These are phyloP conservation scores for Verticillium zaregamsianum DNA, from an alignment of 2,329 filamentous ascomycete species.

Conservation along the genomic window DNA sequence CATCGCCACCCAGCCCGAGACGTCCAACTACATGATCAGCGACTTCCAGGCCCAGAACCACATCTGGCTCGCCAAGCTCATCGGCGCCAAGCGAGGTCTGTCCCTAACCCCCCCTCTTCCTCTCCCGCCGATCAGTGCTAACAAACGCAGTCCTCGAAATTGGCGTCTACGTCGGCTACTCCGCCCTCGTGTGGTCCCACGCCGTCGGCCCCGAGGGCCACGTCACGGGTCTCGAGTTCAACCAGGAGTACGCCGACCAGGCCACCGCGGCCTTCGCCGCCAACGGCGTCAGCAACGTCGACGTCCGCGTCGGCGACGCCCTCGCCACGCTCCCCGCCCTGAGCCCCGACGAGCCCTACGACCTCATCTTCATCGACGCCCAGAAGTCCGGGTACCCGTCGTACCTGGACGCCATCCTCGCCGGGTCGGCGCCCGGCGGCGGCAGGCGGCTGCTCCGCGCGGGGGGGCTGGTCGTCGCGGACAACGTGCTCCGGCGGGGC, in stretches of 20 bases:
- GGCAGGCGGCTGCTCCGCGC: constrained; percentile 37
- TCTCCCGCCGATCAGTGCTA: neutral
- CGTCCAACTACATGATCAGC: constrained; percentile 34
- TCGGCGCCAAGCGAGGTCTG: constrained; percentile 35
- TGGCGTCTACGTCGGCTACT: constrained; percentile 45
- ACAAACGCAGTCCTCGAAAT: constrained; percentile 38
- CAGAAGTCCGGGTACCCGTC: constrained; percentile 47
- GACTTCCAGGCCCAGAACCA: constrained; percentile 36
- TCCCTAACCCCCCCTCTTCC: neutral
- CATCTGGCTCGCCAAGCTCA: constrained; percentile 33
- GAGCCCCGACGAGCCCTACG: constrained; percentile 38
- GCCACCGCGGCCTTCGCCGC: constrained; percentile 34
- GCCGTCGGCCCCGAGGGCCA: constrained; percentile 36
- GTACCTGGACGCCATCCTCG: constrained; percentile 43
- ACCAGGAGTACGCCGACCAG: constrained; percentile 35
- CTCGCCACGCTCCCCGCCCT: constrained; percentile 35
- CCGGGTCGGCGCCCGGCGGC: constrained; percentile 32
- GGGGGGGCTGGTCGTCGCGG: constrained; percentile 48
- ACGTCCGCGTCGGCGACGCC: constrained; percentile 43
- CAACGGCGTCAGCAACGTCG: constrained; percentile 36
- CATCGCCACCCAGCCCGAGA: constrained; percentile 12
- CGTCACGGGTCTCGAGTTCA: constrained; percentile 42
- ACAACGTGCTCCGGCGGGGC: constrained; percentile 47
- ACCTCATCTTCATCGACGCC: constrained; percentile 51
- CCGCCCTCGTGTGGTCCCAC: constrained; percentile 42